These are phyloP conservation scores for Sporobolomyces phaffii DNA, from an alignment of 768 basidiomycete genomes.

Conservation along the genomic window DNA sequence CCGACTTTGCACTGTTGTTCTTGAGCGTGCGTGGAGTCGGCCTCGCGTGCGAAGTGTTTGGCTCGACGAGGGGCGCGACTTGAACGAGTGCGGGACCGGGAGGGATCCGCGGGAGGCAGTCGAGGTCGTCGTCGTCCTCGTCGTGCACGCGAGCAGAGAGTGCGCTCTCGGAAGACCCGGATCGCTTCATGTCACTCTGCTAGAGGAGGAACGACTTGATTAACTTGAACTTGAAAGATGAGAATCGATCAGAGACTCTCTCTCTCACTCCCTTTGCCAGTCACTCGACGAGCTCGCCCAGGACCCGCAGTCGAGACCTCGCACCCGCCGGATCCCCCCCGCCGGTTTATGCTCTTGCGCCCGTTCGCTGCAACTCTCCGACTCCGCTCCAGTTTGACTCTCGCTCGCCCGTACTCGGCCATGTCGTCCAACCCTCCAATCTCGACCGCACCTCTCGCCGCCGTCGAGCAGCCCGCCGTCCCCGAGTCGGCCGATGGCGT, in stretches of 20 bases:
- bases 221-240: too few species aligned
- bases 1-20: background rate
- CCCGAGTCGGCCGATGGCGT: slow-evolving; percentile 2
- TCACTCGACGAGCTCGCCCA: background rate
- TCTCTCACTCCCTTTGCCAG: too few species aligned
- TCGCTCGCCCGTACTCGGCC: background rate
- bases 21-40: background rate
- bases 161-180: background rate
- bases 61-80: too few species aligned
- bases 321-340: background rate
- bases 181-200: background rate
- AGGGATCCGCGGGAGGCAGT: background rate
- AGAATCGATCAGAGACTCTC: too few species aligned
- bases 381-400: background rate
- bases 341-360: slow-evolving; percentile 13
- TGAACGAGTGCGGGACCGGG: too few species aligned
- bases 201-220: background rate
- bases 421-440: background rate
- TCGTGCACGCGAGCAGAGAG: background rate
- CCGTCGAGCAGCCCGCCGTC: background rate
- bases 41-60: too few species aligned
- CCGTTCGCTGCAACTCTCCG: background rate
- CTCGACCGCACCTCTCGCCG: slow-evolving; percentile 1
- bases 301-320: too few species aligned
- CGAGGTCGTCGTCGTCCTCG: background rate